Evolutionary conservation across 2,329 filamentous ascomycete species (phyloP).

Genomic region (Colletotrichum falcatum): DNA sequence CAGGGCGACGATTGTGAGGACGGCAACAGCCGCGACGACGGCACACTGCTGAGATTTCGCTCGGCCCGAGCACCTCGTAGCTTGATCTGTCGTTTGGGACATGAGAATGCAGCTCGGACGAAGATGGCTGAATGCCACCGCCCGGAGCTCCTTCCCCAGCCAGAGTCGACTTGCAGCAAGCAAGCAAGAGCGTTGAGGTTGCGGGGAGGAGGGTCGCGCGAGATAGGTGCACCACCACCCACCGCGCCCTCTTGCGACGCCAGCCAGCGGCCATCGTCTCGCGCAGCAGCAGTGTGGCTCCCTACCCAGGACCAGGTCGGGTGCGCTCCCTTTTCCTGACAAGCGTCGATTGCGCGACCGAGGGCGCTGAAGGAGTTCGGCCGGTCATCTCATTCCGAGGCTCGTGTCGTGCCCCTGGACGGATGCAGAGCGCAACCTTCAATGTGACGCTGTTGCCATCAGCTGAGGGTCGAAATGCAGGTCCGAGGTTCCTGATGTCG

Average conservation of each 20-base stretch:
- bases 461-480: slow-evolving; percentile 33
- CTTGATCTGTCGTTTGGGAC: slow-evolving; percentile 33
- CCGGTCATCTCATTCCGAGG: slow-evolving; percentile 33
- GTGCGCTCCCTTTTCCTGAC: slow-evolving; percentile 25
- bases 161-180: slow-evolving; percentile 10
- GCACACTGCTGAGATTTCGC: slow-evolving; percentile 2
- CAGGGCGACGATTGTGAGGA: neutral
- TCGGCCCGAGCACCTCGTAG: slow-evolving; percentile 30
- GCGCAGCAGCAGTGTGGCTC: slow-evolving; percentile 24
- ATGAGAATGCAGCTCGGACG: slow-evolving; percentile 30
- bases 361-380: slow-evolving; percentile 30
- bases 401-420: slow-evolving; percentile 34
- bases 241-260: slow-evolving; percentile 13
- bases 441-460: slow-evolving; percentile 27
- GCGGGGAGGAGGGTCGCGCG: slow-evolving; percentile 13
- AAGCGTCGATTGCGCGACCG: slow-evolving; percentile 31
- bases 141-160: neutral
- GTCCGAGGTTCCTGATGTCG: slow-evolving; percentile 25
- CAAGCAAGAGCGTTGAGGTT: slow-evolving; percentile 22
- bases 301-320: slow-evolving; percentile 9
- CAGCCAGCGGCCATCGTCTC: slow-evolving; percentile 1
- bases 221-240: neutral
- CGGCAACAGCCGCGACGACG: neutral
- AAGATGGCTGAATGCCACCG: slow-evolving; percentile 5
- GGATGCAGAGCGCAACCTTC: slow-evolving; percentile 16